Conservation (phyloP, 768 basidiomycete species). For the Boletales sp. region DNA sequence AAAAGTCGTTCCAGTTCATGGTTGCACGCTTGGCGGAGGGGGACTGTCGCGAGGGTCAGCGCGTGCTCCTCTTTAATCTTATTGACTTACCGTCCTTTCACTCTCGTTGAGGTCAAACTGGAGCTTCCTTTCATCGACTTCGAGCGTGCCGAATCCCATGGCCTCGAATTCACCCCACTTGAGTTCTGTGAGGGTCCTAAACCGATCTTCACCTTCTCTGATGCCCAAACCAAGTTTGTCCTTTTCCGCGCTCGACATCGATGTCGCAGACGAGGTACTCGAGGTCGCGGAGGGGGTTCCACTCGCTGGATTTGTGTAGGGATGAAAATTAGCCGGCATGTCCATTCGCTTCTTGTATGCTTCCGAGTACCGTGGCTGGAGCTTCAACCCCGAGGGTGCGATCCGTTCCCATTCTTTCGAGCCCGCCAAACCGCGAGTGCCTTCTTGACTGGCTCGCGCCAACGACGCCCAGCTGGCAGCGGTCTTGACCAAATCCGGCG, state of each 20-base stretch:
- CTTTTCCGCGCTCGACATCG: slow-evolving; percentile 30
- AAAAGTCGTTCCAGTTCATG: slow-evolving; percentile 90
- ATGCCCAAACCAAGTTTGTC: slow-evolving; percentile 30
- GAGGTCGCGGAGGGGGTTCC: slow-evolving; percentile 41
- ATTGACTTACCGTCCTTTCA: slow-evolving; percentile 55
- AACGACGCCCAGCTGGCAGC: slow-evolving; percentile 47
- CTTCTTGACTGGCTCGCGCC: slow-evolving; percentile 23
- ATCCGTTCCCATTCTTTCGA: slow-evolving; percentile 81
- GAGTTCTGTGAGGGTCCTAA: slow-evolving; percentile 77
- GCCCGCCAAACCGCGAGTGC: slow-evolving; percentile 38
- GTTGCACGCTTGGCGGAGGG: slow-evolving; percentile 74
- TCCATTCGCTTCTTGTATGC: slow-evolving; percentile 75
- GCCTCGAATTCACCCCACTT: slow-evolving; percentile 92
- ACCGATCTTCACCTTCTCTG: slow-evolving; percentile 61
- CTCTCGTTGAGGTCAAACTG: slow-evolving; percentile 92
- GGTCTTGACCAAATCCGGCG: slow-evolving; percentile 75
- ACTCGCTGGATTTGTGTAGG: slow-evolving; percentile 32
- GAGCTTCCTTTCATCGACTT: slow-evolving; percentile 60
- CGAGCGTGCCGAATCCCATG: slow-evolving; percentile 67
- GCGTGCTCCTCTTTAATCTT: not conserved
- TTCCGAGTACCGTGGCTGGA: slow-evolving; percentile 70
- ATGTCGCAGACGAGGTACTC: slow-evolving; percentile 36
- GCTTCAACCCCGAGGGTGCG: slow-evolving; percentile 54
- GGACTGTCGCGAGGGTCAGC: slow-evolving; percentile 40
- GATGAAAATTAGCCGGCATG: slow-evolving; percentile 57